Conservation (phyloP, 2,329 filamentous ascomycete species). For the Colletotrichum scovillei region DNA sequence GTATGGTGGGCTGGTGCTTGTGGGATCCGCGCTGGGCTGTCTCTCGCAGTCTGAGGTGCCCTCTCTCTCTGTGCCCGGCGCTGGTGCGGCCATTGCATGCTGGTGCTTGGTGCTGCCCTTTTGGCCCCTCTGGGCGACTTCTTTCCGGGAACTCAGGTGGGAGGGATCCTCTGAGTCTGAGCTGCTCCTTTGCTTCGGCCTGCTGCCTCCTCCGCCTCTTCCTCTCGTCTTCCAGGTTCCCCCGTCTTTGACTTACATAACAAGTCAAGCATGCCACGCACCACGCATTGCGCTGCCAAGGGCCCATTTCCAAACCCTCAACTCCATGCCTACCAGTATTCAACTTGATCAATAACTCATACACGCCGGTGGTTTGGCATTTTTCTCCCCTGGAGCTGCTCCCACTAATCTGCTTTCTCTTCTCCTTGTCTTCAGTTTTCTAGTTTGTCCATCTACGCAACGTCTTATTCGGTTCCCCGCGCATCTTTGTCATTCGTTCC, state of each 20-base stretch:
- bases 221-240: slow-evolving; percentile 30
- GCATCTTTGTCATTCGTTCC: not conserved
- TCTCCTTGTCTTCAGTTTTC: slow-evolving; percentile 22
- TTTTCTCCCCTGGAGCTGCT: not conserved
- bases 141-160: not conserved
- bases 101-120: not conserved
- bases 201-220: slow-evolving; percentile 23
- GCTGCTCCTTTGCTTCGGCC: not conserved
- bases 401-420: slow-evolving; percentile 1
- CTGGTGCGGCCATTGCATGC: not conserved
- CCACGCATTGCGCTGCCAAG: slow-evolving; percentile 32
- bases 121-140: not conserved
- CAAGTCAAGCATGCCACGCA: slow-evolving; percentile 36
- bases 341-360: slow-evolving; percentile 28
- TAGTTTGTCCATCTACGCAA: slow-evolving; percentile 6
- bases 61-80: not conserved
- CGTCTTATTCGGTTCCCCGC: not conserved
- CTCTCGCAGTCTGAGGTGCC: not conserved
- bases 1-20: slow-evolving; percentile 22
- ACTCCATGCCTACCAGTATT: slow-evolving; percentile 34
- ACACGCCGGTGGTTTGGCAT: slow-evolving; percentile 17
- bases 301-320: slow-evolving; percentile 29
- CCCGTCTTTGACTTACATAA: slow-evolving; percentile 36
- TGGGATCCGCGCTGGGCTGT: not conserved
- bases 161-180: too few species aligned